A percentile compares a stretch with the other conserved stretches of the same genome.
Conservation (phyloP, 768 basidiomycete genomes). For the Asterophora lycoperdoides region DNA sequence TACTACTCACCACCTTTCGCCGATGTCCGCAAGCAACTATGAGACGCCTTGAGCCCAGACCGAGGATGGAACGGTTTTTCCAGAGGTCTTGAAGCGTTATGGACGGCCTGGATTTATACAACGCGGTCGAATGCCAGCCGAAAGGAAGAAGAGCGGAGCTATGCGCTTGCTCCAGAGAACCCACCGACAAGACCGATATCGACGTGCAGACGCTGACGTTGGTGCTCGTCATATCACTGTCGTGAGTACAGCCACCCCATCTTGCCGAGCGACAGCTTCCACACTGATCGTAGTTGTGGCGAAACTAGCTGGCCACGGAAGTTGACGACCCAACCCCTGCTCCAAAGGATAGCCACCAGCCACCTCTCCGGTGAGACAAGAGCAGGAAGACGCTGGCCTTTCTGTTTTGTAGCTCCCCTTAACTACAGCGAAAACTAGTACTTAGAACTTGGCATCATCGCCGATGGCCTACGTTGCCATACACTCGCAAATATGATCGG, state of each 20-base stretch:
- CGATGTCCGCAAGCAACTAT: too few species aligned
- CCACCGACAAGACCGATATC: slow-evolving; percentile 1
- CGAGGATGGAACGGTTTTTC: not conserved
- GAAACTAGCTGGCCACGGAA: too few species aligned
- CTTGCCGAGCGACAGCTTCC: not conserved
- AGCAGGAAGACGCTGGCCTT: too few species aligned
- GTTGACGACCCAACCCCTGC: too few species aligned
- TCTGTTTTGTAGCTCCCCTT: too few species aligned
- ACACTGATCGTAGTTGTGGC: too few species aligned
- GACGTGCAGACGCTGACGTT: not conserved
- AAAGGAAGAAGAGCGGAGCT: not conserved
- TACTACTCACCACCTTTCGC: too few species aligned
- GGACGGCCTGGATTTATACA: slow-evolving; percentile 4
- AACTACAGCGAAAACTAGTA: too few species aligned
- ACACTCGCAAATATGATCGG: not conserved
- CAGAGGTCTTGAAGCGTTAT: slow-evolving; percentile 11
- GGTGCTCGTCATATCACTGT: not conserved
- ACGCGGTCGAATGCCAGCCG: not conserved
- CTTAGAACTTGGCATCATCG: too few species aligned
- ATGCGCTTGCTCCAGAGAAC: too few species aligned
- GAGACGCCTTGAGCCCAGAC: not conserved
- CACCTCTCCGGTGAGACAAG: too few species aligned
- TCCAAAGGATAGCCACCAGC: too few species aligned
- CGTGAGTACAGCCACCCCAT: not conserved
- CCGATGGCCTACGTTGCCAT: not conserved